Evolutionary conservation across 164 flowering plant genomes (phyloP).

Genomic region (Taxillus chinensis): DNA sequence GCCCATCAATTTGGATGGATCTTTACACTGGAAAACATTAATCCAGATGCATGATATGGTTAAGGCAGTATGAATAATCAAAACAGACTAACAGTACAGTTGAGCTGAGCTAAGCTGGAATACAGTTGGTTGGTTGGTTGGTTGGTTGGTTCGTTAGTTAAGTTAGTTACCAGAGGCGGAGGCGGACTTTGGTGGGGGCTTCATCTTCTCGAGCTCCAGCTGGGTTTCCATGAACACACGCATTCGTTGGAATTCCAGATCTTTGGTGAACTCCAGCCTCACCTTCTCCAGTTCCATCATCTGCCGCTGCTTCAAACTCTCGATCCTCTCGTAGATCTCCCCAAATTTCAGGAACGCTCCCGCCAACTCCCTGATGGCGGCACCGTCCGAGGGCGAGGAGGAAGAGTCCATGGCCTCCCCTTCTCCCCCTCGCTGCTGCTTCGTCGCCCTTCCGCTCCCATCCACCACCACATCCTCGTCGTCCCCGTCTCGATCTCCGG

Average conservation of each 20-base stretch:
- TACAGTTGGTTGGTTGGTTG: no score
- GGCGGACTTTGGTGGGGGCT: conserved; percentile 21
- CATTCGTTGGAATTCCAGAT: conserved; percentile 49
- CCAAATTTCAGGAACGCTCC: conserved; percentile 42
- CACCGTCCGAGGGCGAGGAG: background rate
- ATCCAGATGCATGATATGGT: no score
- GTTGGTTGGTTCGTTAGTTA: no score
- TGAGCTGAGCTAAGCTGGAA: no score
- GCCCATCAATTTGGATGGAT: no score
- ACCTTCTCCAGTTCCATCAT: conserved; percentile 53
- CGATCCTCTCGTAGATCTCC: conserved; percentile 46
- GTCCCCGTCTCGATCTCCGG: background rate
- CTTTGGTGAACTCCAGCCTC: conserved; percentile 52
- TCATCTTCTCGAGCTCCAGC: conserved; percentile 40
- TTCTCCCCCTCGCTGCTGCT: background rate
- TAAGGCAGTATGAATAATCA: no score
- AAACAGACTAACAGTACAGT: no score
- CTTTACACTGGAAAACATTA: no score
- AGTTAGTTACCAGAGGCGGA: background rate
- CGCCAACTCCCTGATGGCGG: conserved; percentile 31
- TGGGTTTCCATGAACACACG: conserved; percentile 51
- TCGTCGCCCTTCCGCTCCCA: background rate
- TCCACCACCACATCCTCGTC: background rate
- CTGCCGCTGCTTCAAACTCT: conserved; percentile 41
- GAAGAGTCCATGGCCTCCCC: background rate